These are phyloP conservation scores for Primulina eburnea DNA, from an alignment of 257 asterid genomes.

Conservation along the genomic window DNA sequence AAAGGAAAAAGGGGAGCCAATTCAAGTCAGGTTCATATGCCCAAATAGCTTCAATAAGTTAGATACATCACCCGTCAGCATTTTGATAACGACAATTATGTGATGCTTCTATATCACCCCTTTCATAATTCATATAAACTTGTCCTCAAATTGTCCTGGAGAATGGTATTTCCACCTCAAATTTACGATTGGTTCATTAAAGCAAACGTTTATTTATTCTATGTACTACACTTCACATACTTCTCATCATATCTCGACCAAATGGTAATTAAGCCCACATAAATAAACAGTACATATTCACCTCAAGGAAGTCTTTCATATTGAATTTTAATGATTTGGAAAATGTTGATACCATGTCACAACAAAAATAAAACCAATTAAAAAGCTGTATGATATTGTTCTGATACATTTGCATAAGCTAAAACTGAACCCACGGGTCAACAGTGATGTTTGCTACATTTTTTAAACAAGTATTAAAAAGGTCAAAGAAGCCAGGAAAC, in stretches of 20 bases:
- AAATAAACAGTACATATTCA: not conserved
- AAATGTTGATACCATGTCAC: slow-evolving; percentile 19
- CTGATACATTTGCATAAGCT: not conserved
- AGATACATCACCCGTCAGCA: slow-evolving; percentile 3
- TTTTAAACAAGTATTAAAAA: slow-evolving; percentile 1
- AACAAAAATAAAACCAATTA: slow-evolving; percentile 19
- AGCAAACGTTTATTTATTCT: slow-evolving; percentile 11
- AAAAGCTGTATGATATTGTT: slow-evolving; percentile 3
- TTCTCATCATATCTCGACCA: not conserved
- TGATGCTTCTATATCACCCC: slow-evolving; percentile 2
- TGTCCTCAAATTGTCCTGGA: slow-evolving; percentile 7
- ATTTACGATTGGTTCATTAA: slow-evolving; percentile 7
- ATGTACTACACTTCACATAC: not conserved
- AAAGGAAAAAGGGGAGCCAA: slow-evolving; percentile 1
- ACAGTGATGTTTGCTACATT: not conserved
- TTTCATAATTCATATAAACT: slow-evolving; percentile 3
- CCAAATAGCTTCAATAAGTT: slow-evolving; percentile 3
- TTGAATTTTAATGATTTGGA: slow-evolving; percentile 10
- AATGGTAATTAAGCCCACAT: slow-evolving; percentile 11
- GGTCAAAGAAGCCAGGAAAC: slow-evolving; percentile 2
- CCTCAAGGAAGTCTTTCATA: slow-evolving; percentile 1
- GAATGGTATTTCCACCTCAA: slow-evolving; percentile 3
- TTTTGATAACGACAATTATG: slow-evolving; percentile 11
- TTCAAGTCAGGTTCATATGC: slow-evolving; percentile 19
- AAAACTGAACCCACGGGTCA: slow-evolving; percentile 17